phyloP scores from a whole-genome alignment of 2,329 filamentous ascomycete species.

The Ophiostoma perfectum region DNA sequence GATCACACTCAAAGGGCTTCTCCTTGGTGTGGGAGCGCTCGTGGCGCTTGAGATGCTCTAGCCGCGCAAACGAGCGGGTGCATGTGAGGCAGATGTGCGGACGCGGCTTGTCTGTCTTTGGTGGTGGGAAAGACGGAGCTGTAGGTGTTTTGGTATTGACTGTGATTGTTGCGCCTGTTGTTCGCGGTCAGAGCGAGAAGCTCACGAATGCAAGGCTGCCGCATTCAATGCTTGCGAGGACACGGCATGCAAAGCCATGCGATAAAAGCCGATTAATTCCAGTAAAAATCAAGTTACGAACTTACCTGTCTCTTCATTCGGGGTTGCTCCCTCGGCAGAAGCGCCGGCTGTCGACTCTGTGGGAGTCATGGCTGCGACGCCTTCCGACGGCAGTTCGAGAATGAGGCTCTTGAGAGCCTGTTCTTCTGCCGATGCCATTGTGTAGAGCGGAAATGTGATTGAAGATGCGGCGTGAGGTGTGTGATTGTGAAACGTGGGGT shows the following conservation, averaged over 20 bases:
- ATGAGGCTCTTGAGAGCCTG: constrained; percentile 8
- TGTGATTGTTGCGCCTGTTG: constrained; percentile 45
- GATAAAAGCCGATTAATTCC: neutral
- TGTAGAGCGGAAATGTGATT: neutral
- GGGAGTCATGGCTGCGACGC: constrained; percentile 5
- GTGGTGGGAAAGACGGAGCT: constrained; percentile 58
- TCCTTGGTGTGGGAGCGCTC: constrained; percentile 98
- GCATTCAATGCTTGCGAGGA: neutral
- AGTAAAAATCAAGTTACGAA: neutral
- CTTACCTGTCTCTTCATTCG: neutral
- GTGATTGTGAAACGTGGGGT: neutral
- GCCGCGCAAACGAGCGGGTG: constrained; percentile 81
- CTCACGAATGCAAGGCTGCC: neutral
- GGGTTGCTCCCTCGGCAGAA: neutral
- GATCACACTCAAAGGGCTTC: constrained; percentile 95
- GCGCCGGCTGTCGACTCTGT: neutral
- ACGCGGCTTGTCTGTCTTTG: constrained; percentile 95
- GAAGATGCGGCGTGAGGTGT: neutral
- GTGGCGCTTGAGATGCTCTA: constrained; percentile 96
- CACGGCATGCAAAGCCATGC: neutral
- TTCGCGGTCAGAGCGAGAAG: neutral
- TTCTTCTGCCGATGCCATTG: constrained; percentile 5
- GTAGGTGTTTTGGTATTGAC: constrained; percentile 41
- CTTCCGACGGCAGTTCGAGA: neutral
- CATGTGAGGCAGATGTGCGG: constrained; percentile 93